Base-by-base conservation (phyloP, 495 filamentous ascomycete species). In the Penicillium tannophilum region DNA sequence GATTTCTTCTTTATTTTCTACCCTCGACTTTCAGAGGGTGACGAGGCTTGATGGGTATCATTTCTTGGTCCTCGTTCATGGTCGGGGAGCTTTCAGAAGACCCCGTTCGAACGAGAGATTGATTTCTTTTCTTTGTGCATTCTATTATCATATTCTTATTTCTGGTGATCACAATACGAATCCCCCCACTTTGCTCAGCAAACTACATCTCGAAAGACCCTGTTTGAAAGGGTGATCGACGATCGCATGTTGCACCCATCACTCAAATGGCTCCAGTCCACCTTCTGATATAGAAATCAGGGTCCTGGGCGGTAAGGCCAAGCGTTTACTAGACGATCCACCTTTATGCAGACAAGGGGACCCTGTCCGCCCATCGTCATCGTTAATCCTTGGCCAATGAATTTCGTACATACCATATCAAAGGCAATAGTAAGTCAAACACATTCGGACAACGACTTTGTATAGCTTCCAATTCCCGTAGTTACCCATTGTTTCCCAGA, bases 1-100 rank as follows among this genome's bases (percentile, higher is more conserved):
- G 68, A 66, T 65, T 70, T 65, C 39, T 52, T 52, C 24, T 58
- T 45, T 50, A 46, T 30, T 52, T 52, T 49, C 46, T 26, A 45
- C 30, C 8, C 39, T 45, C 47, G 41, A 36, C 31, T 23, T 60
- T 43, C 30, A 51, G 45, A 47, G 62, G 47, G 52, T 50, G 58
- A 61, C 48, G 62, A 55, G 36, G 62, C 14, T 64, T 55, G 43
- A 53, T 43, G 44, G 61, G 47, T 31, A 53, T 50, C 46, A 44
- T 48, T 39, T 41, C 23, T 56, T 48, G 14, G 19, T 56, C 20
- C 33, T 49, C 45, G 44, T 36, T 17, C 14, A 16, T 28, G 19
- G 39, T 26, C 51, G 50, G 47, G 53, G 54, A 23, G 33, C 43
- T 54, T 45, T 62, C 41, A 51, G 42, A 49, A 36, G 52, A 59